These are phyloP conservation scores for Jaenimonas drosophilae DNA, from an alignment of 208 protist genomes.

Conservation along the genomic window DNA sequence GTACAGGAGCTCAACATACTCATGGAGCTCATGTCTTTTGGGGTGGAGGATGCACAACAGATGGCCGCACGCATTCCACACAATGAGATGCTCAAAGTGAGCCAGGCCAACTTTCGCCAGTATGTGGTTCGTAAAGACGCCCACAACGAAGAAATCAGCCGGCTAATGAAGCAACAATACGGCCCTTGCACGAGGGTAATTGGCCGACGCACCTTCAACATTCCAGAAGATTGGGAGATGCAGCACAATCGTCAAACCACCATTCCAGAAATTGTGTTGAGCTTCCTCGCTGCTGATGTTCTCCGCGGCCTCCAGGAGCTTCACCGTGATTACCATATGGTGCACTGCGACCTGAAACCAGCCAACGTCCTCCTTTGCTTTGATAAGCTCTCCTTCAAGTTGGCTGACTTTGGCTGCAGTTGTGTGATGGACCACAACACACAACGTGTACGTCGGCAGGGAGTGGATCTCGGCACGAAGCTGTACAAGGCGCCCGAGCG, in stretches of 20 bases:
- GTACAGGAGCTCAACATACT: constrained; percentile 64
- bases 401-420: constrained; percentile 84
- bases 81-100: constrained; percentile 50
- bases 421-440: constrained; percentile 47
- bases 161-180: constrained; percentile 23
- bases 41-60: constrained; percentile 58
- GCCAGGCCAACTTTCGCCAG: constrained; percentile 60
- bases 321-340: constrained; percentile 78
- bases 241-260: constrained; percentile 96
- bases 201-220: constrained; percentile 48
- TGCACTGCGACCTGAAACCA: constrained; percentile 96
- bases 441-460: constrained; percentile 21
- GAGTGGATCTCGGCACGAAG: constrained; percentile 68
- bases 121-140: constrained; percentile 16
- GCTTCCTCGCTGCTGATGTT: constrained; percentile 97
- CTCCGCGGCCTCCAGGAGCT: constrained; percentile 71
- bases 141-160: constrained; percentile 11
- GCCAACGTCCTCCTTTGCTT: constrained; percentile 92
- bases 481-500: constrained; percentile 85
- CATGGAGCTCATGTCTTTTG: constrained; percentile 82
- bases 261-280: constrained; percentile 99
- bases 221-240: constrained; percentile 55
- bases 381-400: constrained; percentile 60
- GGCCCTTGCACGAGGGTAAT: constrained; percentile 44
- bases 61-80: constrained; percentile 70